Percentiles rank a stretch among this genome's conserved stretches.
Evolutionary conservation across 2,329 filamentous ascomycete species (phyloP).

Genomic region (Didymella glomerata): DNA sequence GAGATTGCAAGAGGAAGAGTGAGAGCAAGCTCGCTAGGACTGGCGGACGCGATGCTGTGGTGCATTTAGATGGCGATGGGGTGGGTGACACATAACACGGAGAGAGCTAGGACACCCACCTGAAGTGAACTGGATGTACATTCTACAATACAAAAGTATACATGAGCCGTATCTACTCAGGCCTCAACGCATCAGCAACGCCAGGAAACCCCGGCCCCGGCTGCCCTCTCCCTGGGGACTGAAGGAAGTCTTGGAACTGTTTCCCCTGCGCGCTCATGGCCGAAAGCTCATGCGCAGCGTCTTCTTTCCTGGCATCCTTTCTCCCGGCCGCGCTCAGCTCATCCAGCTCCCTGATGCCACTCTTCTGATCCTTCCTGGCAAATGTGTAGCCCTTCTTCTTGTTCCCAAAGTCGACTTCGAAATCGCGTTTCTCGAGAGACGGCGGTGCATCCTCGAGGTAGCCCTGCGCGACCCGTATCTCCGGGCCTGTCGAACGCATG

Average conservation of each 20-base stretch:
- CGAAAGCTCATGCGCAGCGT: slow-evolving; percentile 9
- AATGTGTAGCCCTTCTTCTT: not conserved
- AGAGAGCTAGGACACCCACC: no score
- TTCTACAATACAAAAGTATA: not conserved
- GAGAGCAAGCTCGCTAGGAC: no score
- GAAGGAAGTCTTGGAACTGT: not conserved
- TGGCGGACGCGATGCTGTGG: no score
- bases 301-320: not conserved
- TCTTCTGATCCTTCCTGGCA: slow-evolving; percentile 3
- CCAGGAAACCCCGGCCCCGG: no score
- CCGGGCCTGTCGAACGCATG: slow-evolving; percentile 30
- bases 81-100: no score
- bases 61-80: no score
- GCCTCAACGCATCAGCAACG: not conserved
- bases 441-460: slow-evolving; percentile 36
- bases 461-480: slow-evolving; percentile 37
- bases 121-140: not conserved
- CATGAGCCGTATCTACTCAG: not conserved
- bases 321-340: slow-evolving; percentile 7
- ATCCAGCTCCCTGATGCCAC: slow-evolving; percentile 33
- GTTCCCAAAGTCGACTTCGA: slow-evolving; percentile 16
- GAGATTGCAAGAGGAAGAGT: no score
- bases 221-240: not conserved
- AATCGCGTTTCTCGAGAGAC: slow-evolving; percentile 18
- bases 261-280: slow-evolving; percentile 30